Conservation (phyloP, 2,329 filamentous ascomycete genomes). For the Leptosphaerulina australis region DNA sequence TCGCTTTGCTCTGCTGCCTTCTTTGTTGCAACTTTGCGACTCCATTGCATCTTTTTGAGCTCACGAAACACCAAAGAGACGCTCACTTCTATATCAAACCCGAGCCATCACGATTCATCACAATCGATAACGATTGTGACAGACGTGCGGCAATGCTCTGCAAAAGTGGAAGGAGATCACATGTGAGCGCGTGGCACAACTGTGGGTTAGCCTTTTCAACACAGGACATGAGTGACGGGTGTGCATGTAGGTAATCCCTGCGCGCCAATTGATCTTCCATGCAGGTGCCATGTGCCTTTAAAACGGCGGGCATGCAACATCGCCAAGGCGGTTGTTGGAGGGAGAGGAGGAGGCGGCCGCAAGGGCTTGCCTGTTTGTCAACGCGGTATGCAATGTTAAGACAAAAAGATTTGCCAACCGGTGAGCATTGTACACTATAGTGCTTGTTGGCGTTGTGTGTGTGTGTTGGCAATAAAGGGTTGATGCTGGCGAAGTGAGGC, state of each 20-base stretch:
- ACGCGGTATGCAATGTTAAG: conserved; percentile 5
- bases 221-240: conserved; percentile 1
- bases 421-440: not conserved
- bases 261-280: conserved; percentile 11
- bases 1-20: not conserved
- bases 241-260: conserved; percentile 8
- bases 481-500: conserved; percentile 6
- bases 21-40: conserved; percentile 1
- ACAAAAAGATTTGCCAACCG: not conserved
- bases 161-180: conserved; percentile 3
- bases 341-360: conserved; percentile 8
- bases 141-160: conserved; percentile 6
- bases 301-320: conserved; percentile 13
- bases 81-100: not conserved
- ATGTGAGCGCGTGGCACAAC: no score
- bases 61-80: not conserved
- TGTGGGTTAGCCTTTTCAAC: conserved; percentile 1
- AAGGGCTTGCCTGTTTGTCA: conserved; percentile 6
- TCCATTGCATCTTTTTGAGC: not conserved
- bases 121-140: conserved; percentile 3
- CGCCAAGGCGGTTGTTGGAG: conserved; percentile 10
- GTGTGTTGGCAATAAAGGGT: conserved; percentile 1
- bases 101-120: not conserved
- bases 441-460: not conserved
- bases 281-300: conserved; percentile 14